These are phyloP conservation scores for Penicillium sp. DNA, from an alignment of 2,329 filamentous ascomycete genomes.

Conservation along the genomic window DNA sequence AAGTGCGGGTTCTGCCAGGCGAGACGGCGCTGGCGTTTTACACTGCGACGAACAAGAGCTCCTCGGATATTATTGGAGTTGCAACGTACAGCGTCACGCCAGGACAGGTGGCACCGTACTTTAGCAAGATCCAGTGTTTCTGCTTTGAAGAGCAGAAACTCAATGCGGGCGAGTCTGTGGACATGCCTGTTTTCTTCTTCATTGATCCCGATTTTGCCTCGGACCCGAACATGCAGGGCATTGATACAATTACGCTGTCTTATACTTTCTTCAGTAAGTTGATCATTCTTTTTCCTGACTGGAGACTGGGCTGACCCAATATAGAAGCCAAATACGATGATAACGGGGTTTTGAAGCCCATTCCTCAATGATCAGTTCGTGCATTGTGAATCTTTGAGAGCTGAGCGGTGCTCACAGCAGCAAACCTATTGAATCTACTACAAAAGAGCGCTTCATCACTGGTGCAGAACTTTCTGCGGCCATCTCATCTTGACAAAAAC, in stretches of 20 bases:
- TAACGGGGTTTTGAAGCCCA: slow-evolving; percentile 66
- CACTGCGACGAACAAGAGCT: slow-evolving; percentile 87
- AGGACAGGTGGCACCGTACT: slow-evolving; percentile 92
- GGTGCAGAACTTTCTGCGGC: not conserved
- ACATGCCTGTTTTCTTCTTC: slow-evolving; percentile 99
- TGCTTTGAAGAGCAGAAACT: slow-evolving; percentile 97
- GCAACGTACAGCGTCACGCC: slow-evolving; percentile 97
- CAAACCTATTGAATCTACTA: not conserved
- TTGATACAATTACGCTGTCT: slow-evolving; percentile 91
- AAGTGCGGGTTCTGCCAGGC: slow-evolving; percentile 90
- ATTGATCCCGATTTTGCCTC: slow-evolving; percentile 93
- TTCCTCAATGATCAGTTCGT: slow-evolving; percentile 38
- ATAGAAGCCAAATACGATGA: slow-evolving; percentile 81
- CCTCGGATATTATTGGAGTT: slow-evolving; percentile 93
- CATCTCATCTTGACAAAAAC: slow-evolving; percentile 19
- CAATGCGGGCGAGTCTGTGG: slow-evolving; percentile 92
- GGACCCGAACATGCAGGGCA: slow-evolving; percentile 87
- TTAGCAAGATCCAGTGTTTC: slow-evolving; percentile 99
- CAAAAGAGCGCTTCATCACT: not conserved
- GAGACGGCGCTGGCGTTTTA: slow-evolving; percentile 98
- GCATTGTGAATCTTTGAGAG: not conserved
- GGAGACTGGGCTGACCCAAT: slow-evolving; percentile 24
- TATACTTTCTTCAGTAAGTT: slow-evolving; percentile 96
- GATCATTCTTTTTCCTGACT: not conserved
- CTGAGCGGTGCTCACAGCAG: no score